Evolutionary conservation across 2,329 filamentous ascomycete genomes (phyloP), one percentile per base, ranked within the genome.

Genomic region (Colletotrichum godetiae): DNA sequence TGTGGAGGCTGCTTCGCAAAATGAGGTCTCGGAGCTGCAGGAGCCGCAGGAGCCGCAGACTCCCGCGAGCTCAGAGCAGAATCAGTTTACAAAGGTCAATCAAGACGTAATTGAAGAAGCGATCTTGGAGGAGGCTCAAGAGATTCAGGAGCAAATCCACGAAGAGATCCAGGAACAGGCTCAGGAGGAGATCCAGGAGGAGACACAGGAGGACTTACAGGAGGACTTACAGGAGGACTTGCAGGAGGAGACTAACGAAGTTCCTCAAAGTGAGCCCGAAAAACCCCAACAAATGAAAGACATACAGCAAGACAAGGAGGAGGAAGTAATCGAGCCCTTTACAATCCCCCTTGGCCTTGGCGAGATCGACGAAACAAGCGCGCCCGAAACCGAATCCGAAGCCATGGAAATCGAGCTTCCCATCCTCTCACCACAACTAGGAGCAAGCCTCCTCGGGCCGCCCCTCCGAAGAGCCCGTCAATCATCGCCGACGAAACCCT

Each of bases 341-440:
- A 37, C 55, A 6, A 31, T 70, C 12, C 61, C 67, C 2, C 61
- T 70, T 15, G 64, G 64, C 27, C 55, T 70, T 13, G 67, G 66
- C 53, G 42, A 66, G 8, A 24, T 42, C 2, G 67, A 58, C 29
- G 61, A 52, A 7, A 55, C 37, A 53, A 66, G 27, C 37, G 53
- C 61, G 33, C 22, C 37, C 13, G 67, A 66, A 42, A 8, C 60
- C 19, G 59, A 29, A 15, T 15, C 60, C 5, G 67, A 57, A 53
- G 27, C 37, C 22, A 65, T 59, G 13, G 31, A 66, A 3, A n/a
- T 70, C 6, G 67, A 70, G 22, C 61, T 67, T n/a, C 53, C 61
- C 37, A 52, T 19, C 13, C 61, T 70, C 22, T 42, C 42, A 1
- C 24, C 35, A 31, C n/a, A 35, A 12, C 29, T 7, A 3, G 35